These are phyloP conservation scores for Dendrocalamus latiflorus DNA, from an alignment of 202 grass and related monocot species.

Conservation along the genomic window DNA sequence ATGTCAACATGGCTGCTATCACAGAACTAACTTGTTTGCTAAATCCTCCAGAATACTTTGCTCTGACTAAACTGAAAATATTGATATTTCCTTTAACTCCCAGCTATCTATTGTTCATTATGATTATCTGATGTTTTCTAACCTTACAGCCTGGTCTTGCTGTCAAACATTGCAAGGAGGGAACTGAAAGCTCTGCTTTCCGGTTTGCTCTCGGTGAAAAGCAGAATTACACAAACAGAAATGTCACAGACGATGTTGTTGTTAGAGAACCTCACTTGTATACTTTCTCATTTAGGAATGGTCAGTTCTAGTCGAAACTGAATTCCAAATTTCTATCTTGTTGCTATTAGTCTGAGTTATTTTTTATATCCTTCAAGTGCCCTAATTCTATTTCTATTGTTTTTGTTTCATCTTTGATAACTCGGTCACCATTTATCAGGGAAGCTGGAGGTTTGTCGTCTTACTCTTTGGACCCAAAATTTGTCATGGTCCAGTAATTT, in stretches of 20 bases:
- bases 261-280: constrained; percentile 78
- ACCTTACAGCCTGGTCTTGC: constrained; percentile 57
- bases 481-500: too few relatives aligned
- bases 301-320: constrained; percentile 29
- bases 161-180: constrained; percentile 84
- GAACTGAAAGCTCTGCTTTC: too few relatives aligned
- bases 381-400: constrained; percentile 24
- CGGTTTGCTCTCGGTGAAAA: too few relatives aligned
- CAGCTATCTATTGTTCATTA: not conserved
- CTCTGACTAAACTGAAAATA: not conserved
- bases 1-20: not conserved
- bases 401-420: constrained; percentile 28
- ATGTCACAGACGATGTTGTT: constrained; percentile 45
- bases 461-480: too few relatives aligned
- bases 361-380: constrained; percentile 7
- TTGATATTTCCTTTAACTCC: not conserved
- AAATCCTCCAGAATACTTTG: not conserved
- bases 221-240: too few relatives aligned
- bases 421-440: constrained; percentile 37
- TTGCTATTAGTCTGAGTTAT: too few relatives aligned
- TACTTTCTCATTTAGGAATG: constrained; percentile 54
- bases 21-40: not conserved
- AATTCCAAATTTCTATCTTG: too few relatives aligned
- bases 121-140: constrained; percentile 25
- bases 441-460: constrained; percentile 67